Percentiles rank a stretch among this genome's conserved stretches.
Evolutionary conservation across 75 land plant species (phyloP).

Genomic region (Cupressus sempervirens): DNA sequence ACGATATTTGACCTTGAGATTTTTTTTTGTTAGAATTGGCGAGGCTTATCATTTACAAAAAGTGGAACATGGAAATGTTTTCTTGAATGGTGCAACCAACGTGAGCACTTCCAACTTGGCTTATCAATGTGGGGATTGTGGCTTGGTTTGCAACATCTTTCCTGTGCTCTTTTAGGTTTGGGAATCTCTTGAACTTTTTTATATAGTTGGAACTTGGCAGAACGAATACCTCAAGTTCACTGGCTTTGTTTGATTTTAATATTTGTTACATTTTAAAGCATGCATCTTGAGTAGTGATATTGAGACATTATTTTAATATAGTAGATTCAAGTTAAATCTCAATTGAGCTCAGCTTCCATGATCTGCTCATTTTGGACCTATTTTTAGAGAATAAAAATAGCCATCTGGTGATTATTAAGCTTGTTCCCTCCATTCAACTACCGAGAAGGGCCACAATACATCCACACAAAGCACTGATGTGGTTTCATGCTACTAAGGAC

Average conservation of each 20-base stretch:
- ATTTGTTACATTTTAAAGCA: neutral
- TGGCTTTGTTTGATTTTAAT: neutral
- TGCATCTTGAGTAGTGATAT: neutral
- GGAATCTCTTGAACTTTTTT: neutral
- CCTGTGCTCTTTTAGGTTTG: neutral
- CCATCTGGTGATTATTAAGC: neutral
- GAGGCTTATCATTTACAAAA: neutral
- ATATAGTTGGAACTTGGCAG: neutral
- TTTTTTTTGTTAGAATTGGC: neutral
- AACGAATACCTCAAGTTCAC: neutral
- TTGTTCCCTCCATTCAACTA: neutral
- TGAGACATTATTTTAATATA: no score
- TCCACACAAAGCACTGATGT: neutral
- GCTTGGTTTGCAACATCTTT: neutral
- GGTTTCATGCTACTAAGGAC: neutral
- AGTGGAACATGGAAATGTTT: neutral
- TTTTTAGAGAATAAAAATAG: neutral
- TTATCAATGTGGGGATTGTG: neutral
- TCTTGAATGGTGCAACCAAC: neutral
- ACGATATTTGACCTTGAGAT: neutral
- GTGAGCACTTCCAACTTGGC: neutral
- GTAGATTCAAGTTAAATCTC: neutral
- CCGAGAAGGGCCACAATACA: neutral
- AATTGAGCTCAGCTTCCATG: neutral
- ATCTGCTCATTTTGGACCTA: neutral